Evolutionary conservation across 495 filamentous ascomycete species (phyloP).

Genomic region (Parmelia sp.): DNA sequence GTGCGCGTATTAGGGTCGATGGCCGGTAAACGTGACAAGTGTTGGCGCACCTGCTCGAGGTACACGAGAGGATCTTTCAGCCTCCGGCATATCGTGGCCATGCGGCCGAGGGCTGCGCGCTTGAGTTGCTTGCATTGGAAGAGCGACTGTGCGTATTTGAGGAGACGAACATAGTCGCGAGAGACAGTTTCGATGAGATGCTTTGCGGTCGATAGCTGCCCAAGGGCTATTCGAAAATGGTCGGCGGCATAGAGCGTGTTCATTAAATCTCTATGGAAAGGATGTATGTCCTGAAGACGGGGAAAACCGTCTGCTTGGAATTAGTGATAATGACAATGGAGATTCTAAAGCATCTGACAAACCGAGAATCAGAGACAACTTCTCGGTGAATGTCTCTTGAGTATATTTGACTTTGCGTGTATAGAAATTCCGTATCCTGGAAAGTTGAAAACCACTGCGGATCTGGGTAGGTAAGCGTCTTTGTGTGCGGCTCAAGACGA

Average conservation of each 20-base stretch:
- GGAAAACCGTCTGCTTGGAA: slow-evolving; percentile 66
- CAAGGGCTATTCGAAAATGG: slow-evolving; percentile 94
- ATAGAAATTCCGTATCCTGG: slow-evolving; percentile 92
- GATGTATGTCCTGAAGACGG: slow-evolving; percentile 89
- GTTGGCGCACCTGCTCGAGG: slow-evolving; percentile 95
- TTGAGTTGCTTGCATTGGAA: slow-evolving; percentile 96
- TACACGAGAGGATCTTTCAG: slow-evolving; percentile 91
- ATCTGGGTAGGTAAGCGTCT: slow-evolving; percentile 93
- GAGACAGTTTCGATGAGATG: slow-evolving; percentile 93
- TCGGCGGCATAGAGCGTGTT: slow-evolving; percentile 92
- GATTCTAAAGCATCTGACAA: not conserved
- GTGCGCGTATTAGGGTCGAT: slow-evolving; percentile 97
- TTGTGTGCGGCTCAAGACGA: slow-evolving; percentile 92
- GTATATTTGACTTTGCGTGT: slow-evolving; percentile 98
- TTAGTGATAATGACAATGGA: not conserved
- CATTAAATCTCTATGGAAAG: slow-evolving; percentile 86
- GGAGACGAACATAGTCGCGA: slow-evolving; percentile 84
- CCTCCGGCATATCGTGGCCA: slow-evolving; percentile 92
- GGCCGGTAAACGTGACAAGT: slow-evolving; percentile 92
- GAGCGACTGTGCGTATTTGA: slow-evolving; percentile 93
- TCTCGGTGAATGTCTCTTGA: slow-evolving; percentile 94
- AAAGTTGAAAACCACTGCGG: slow-evolving; percentile 91
- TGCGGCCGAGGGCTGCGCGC: slow-evolving; percentile 80
- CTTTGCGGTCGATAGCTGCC: slow-evolving; percentile 92
- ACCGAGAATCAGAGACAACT: slow-evolving; percentile 71